Base-by-base conservation (phyloP, 202 grass and related monocot genomes). In the Eragrostis tef region DNA sequence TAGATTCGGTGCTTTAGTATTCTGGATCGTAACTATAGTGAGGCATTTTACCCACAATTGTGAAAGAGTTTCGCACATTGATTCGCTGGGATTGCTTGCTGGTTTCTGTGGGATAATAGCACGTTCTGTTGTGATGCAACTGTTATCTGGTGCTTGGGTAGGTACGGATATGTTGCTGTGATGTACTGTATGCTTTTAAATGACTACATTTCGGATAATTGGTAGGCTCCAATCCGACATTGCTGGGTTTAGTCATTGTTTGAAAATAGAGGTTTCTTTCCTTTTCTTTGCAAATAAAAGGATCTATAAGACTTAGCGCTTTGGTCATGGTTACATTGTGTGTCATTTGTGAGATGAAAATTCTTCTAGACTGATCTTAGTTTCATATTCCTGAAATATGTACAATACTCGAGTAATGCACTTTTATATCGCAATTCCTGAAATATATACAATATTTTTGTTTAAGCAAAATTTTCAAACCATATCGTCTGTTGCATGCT, bases 101-200 rank as follows among this genome's bases (percentile, higher is more conserved):
- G 54, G 7, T 59, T 76, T 9, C 57, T 31, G 14, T 89, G 16
- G 43, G 47, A 22, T 31, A 29, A 22, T 54, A 64, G 0, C 26
- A 54, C 63, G 11, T 6, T 79, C 11, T 8, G n/a, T 15, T 62
- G 5, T 64, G 54, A 54, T 65, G 57, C 47, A 17, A 8, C 8
- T 73, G 9, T 44, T 31, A 7, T 61, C 53, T 70, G 75, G 36
- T 80, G 76, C 45, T 70, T 54, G 74, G 13, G 52, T 16, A 74
- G 5, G 24, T 24, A 75, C 25, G 26, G 6, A 71, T 10, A 53
- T 80, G 31, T n/a, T 80, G 7, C 13, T 88, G 70, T 36, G 47
- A 21, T 47, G 25, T 26, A 7, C 13, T 63, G 29, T 14, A 22
- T 60, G 44, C 19, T 48, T 78, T 56, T 42, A 11, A 52, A 17